Base-by-base conservation (phyloP, 169 alveolate genomes). In the Ichthyophthirius multifiliis region DNA sequence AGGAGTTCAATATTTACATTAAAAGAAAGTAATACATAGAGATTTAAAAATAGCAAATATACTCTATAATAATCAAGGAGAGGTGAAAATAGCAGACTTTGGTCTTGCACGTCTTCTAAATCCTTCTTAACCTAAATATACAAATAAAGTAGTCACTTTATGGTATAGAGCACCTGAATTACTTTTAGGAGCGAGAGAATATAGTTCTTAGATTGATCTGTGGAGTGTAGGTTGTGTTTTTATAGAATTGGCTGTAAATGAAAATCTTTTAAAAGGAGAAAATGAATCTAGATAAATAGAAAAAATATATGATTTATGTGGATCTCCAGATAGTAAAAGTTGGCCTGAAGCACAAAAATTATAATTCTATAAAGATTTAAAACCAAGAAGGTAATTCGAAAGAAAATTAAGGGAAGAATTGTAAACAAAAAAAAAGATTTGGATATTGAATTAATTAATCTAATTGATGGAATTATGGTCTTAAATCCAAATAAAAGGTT, bases 101-200 rank as follows among this genome's bases (percentile, higher is more conserved):
- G 99, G 99, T 1, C 86, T 98, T 43, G 99, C 99, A n/a, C 87
- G 99, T 67, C 84, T 85, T 80, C 85, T 93, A 5, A 84, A 76
- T 34, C 15, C 71, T 27, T 80, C 85, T 12, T 78, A 90, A 82
- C 93, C 89, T 43, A 65, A 83, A 48, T 95, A 95, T 80, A 97
- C 99, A 1, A 96, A 96, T 75, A 87, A 98, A 84, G 99, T 98
- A 16, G 95, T 98, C 18, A 97, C 99, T 9, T 85, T 97, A 43
- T 97, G 99, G 99, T 97, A 97, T 84, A 83, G 99, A 64, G 98
- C 99, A 12, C 99, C 99, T 15, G 99, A 55, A 10, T 23, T 55
- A 10, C 43, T 55, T 1, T 23, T 55, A 1, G 71, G 71, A 20
- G 71, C 71, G 2, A 55, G 31, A 27, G 71, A 55, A 27, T 55